phyloP scores from a whole-genome alignment of 2,329 filamentous ascomycete species.

The Talaromyces funiculosus region DNA sequence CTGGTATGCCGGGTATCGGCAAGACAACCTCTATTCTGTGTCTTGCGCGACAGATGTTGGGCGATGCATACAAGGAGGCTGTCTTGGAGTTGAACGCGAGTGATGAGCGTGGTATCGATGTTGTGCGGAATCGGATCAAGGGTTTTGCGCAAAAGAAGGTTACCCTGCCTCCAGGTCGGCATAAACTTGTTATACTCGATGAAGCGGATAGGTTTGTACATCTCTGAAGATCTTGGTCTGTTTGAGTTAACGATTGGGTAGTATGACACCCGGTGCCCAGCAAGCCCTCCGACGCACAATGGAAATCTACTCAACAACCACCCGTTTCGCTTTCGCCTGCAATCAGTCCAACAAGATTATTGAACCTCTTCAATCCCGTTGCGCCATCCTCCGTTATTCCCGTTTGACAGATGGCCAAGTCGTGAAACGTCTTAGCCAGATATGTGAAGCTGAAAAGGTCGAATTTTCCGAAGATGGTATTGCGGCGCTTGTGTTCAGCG shows the following conservation, averaged over 20 bases:
- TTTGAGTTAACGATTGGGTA: constrained; percentile 22
- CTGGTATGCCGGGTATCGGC: constrained; percentile 98
- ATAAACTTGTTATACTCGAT: constrained; percentile 96
- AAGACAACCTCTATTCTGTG: constrained; percentile 96
- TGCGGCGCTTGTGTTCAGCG: constrained; percentile 92
- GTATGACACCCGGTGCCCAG: constrained; percentile 93
- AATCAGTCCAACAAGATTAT: constrained; percentile 99
- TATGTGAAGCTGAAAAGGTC: constrained; percentile 87
- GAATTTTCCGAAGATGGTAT: constrained; percentile 88
- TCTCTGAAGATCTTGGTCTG: no score
- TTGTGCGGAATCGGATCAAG: constrained; percentile 95
- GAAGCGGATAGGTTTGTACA: constrained; percentile 79
- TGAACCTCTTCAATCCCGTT: constrained; percentile 94
- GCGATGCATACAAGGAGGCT: constrained; percentile 93
- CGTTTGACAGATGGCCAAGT: constrained; percentile 89
- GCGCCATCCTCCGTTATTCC: constrained; percentile 90
- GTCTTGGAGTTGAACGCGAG: constrained; percentile 94
- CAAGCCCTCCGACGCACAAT: constrained; percentile 92
- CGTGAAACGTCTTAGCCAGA: constrained; percentile 82
- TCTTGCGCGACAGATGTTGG: constrained; percentile 82
- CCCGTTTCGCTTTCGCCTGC: constrained; percentile 94
- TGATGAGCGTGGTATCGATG: constrained; percentile 95
- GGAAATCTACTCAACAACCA: constrained; percentile 98
- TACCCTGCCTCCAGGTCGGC: constrained; percentile 79
- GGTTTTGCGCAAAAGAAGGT: constrained; percentile 99